Percentiles rank a stretch among this genome's conserved stretches.
Conservation (phyloP, 371 early-diverging fungal species). For the Circinella umbellata region DNA sequence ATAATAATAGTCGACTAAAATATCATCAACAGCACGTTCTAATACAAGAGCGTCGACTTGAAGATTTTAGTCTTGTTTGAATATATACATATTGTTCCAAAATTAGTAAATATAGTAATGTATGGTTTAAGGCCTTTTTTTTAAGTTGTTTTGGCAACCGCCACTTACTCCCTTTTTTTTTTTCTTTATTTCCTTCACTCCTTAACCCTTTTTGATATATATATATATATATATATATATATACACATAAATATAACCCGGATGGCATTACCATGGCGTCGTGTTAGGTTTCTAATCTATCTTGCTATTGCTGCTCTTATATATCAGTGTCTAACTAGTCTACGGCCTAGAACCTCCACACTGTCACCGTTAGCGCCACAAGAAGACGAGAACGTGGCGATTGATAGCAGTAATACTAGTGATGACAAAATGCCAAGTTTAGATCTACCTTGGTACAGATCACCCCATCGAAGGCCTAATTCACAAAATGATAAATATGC, state of each 20-base stretch:
- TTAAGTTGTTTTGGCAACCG: neutral
- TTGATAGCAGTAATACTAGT: neutral
- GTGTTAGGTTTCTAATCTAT: slow-evolving; percentile 5
- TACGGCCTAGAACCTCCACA: neutral
- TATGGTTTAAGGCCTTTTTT: neutral
- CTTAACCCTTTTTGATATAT: neutral
- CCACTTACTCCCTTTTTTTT: too few species aligned
- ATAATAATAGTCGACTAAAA: neutral
- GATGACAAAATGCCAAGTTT: neutral
- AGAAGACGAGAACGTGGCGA: neutral
- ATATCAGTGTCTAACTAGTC: neutral
- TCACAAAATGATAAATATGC: neutral
- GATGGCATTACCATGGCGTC: slow-evolving; percentile 1
- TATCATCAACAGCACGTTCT: slow-evolving; percentile 2
- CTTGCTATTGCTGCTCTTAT: neutral
- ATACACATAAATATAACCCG: neutral
- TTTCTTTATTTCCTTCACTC: neutral
- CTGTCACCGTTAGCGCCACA: neutral
- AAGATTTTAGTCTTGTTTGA: slow-evolving; percentile 16
- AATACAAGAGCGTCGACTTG: slow-evolving; percentile 14
- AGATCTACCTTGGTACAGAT: slow-evolving; percentile 10
- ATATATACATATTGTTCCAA: neutral
- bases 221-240: too few species aligned
- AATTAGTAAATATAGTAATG: neutral
- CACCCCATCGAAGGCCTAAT: neutral